Evolutionary conservation across 441 rosid genomes (phyloP).

Genomic region (Erodium chrysanthum): DNA sequence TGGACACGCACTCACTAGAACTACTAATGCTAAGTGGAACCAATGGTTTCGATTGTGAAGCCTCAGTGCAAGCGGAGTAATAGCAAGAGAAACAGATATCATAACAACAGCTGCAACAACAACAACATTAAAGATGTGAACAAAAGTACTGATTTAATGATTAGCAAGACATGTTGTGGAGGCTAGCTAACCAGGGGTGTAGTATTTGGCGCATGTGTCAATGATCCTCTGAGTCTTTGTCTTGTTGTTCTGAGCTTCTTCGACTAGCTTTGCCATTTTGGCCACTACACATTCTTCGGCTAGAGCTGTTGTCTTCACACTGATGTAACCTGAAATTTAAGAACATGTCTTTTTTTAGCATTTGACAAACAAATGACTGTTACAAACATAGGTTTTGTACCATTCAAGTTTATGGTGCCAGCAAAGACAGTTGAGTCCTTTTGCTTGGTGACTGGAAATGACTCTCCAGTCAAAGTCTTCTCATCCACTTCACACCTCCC

Average conservation of each 20-base stretch:
- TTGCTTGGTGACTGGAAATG: constrained; percentile 69
- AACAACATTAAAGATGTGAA: neutral
- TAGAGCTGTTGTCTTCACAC: constrained; percentile 57
- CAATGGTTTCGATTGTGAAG: constrained; percentile 36
- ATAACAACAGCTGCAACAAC: constrained; percentile 44
- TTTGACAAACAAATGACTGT: neutral
- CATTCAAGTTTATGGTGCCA: constrained; percentile 79
- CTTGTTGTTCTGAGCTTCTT: constrained; percentile 83
- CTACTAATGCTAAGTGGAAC: constrained; percentile 70
- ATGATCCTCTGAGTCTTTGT: constrained; percentile 57
- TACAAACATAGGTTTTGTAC: constrained; percentile 19
- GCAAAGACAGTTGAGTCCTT: constrained; percentile 69
- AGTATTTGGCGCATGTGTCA: constrained; percentile 60
- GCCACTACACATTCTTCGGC: constrained; percentile 83
- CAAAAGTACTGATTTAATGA: too few relatives aligned
- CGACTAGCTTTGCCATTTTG: constrained; percentile 83
- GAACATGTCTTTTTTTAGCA: neutral
- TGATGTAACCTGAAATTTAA: constrained; percentile 46
- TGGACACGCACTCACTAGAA: constrained; percentile 84
- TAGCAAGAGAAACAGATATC: constrained; percentile 38
- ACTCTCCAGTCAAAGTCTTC: constrained; percentile 76
- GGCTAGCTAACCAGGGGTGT: constrained; percentile 55
- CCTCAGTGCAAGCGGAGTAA: constrained; percentile 42
- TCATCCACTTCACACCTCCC: constrained; percentile 88
- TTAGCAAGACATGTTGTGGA: neutral